These are phyloP conservation scores for Eutrema heterophyllum DNA, from an alignment of 345 rosid species.

Conservation along the genomic window DNA sequence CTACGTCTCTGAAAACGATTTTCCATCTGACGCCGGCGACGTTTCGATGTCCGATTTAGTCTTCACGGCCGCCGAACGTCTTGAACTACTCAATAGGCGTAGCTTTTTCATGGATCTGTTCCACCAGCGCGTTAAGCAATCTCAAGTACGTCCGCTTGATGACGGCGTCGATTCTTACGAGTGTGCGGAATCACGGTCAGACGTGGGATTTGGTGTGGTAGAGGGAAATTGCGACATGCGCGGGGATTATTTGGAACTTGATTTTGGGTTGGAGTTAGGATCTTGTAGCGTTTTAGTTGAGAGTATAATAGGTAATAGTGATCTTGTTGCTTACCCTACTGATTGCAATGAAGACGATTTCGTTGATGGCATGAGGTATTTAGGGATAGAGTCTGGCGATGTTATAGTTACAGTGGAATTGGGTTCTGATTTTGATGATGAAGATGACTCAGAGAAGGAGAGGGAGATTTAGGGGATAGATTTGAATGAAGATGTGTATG, in stretches of 20 bases:
- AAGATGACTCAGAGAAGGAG: slow-evolving; percentile 35
- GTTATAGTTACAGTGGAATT: slow-evolving; percentile 35
- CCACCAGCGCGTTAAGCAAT: too few species aligned
- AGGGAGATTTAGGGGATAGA: slow-evolving; percentile 17
- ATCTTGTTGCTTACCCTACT: slow-evolving; percentile 16
- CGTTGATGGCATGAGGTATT: slow-evolving; percentile 45
- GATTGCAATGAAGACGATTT: slow-evolving; percentile 38
- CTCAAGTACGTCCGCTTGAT: slow-evolving; percentile 37
- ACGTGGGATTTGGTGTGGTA: slow-evolving; percentile 40
- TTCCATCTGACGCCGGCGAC: too few species aligned
- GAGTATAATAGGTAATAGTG: too few species aligned
- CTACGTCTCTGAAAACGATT: too few species aligned
- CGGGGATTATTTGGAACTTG: slow-evolving; percentile 37
- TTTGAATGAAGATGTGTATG: slow-evolving; percentile 41
- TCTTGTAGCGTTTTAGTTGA: slow-evolving; percentile 41
- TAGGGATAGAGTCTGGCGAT: slow-evolving; percentile 35
- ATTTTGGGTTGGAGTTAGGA: slow-evolving; percentile 46
- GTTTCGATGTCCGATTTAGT: too few species aligned
- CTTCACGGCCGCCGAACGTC: too few species aligned
- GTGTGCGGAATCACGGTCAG: neutral
- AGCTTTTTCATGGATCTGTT: too few species aligned
- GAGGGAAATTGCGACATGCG: slow-evolving; percentile 35
- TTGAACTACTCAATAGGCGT: too few species aligned
- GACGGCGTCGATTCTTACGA: slow-evolving; percentile 14
- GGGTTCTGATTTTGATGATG: slow-evolving; percentile 45